phyloP scores from a whole-genome alignment of 192 early-diverging fungal genomes.

The Gaertneriomyces semiglobifer region DNA sequence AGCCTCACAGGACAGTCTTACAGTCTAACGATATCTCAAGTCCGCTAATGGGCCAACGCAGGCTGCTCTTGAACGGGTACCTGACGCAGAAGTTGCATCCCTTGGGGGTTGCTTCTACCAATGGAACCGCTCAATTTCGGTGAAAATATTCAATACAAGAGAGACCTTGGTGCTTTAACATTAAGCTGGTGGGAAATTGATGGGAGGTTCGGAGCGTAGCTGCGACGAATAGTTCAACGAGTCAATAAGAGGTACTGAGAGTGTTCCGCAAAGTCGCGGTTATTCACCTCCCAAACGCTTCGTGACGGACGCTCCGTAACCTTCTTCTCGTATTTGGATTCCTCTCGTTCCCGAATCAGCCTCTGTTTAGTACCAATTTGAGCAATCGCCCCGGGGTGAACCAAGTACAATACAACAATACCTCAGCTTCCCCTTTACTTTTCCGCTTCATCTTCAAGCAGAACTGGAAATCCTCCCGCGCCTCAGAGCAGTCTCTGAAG shows the following conservation, averaged over 20 bases:
- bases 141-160: neutral
- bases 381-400: neutral
- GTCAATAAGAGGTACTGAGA: neutral
- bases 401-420: slow-evolving; percentile 6
- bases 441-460: slow-evolving; percentile 42
- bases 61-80: neutral
- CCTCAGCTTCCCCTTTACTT: slow-evolving; percentile 32
- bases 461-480: slow-evolving; percentile 44
- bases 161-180: neutral
- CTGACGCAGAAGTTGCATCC: slow-evolving; percentile 1
- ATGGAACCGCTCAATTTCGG: neutral
- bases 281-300: slow-evolving; percentile 42
- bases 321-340: slow-evolving; percentile 37
- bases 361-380: slow-evolving; percentile 10
- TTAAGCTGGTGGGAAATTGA: slow-evolving; percentile 30
- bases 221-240: neutral
- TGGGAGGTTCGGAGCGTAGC: slow-evolving; percentile 31
- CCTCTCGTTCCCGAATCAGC: slow-evolving; percentile 34
- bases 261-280: neutral
- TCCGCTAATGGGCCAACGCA: neutral
- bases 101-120: neutral
- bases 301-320: slow-evolving; percentile 33
- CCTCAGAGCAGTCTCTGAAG: slow-evolving; percentile 41
- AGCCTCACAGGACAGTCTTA: no score
- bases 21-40: no score